Percentiles rank a stretch among this genome's conserved stretches.
Evolutionary conservation across 345 rosid genomes (phyloP).

Genomic region (Hevea brasiliensis): DNA sequence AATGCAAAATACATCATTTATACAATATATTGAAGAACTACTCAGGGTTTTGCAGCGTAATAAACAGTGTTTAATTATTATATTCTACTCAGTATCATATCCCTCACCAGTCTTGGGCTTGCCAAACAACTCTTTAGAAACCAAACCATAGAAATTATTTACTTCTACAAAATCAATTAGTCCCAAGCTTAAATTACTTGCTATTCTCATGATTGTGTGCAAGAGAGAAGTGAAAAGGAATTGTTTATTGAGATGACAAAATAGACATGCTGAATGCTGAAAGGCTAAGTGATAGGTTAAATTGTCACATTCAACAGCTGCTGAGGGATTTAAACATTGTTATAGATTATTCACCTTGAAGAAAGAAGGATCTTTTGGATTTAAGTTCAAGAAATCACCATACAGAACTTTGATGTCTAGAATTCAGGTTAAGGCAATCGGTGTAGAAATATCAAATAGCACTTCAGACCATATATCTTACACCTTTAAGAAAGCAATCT

Average conservation of each 20-base stretch:
- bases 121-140: neutral
- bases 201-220: neutral
- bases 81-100: neutral
- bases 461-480: no score
- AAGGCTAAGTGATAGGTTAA: neutral
- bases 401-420: slow-evolving; percentile 57
- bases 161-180: neutral
- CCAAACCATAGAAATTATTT: neutral
- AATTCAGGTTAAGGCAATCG: slow-evolving; percentile 42
- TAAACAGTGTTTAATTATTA: neutral
- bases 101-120: no score
- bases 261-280: neutral
- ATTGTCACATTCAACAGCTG: neutral
- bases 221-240: neutral
- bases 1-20: no score
- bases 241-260: neutral
- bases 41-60: neutral
- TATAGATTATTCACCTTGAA: slow-evolving; percentile 45
- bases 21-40: neutral
- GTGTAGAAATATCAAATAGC: no score
- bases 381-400: slow-evolving; percentile 67
- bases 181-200: neutral
- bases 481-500: no score
- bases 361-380: slow-evolving; percentile 57
- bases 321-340: neutral